Evolutionary conservation across 768 basidiomycete genomes (phyloP), one percentile per base, ranked within the genome.

Genomic region (Trametes sanguinea): DNA sequence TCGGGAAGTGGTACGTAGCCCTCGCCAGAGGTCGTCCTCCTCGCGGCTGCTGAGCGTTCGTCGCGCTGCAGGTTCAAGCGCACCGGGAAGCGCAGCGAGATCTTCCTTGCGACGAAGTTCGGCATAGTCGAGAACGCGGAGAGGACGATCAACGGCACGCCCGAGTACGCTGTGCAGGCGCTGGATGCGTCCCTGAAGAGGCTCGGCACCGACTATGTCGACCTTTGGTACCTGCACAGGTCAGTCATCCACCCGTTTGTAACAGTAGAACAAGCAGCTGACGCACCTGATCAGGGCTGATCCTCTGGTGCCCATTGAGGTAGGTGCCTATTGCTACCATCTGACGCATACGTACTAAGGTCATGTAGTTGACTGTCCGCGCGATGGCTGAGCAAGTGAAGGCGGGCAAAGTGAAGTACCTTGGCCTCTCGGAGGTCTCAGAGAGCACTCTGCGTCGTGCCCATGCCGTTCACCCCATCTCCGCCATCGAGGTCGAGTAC

Each of bases 81-180:
- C n/a, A 83, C 80, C 11, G 84, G 83, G 16, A 83, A 82, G 63
- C 76, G 84, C 39, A 62, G 76, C 39, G 75, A 83, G 17, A 83
- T 85, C 40, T 79, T 79, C 71, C 68, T 79, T 5, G 75, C 74
- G 1, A 77, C 75, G 17, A 79, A 79, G 60, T 78, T 78, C 60
- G 76, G 75, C 2, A 47, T 69, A 29, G 55, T 52, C 33, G 32
- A 54, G 9, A 39, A 65, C 3, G 60, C 54, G 3, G 47, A 61
- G 35, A 61, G 66, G 39, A 30, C 54, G 2, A 57, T 71, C 40
- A 59, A 69, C 51, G 68, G 73, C 14, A 67, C 68, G 10, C 71
- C 75, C 2, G 69, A 69, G 29, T 74, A 70, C 32, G 69, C 71
- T 17, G 59, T 60, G 16, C 43, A 67, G 39, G 65, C 72, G 6